A percentile compares a stretch with the other conserved stretches of the same genome.
These are phyloP conservation scores for Barnettozyma sp. DNA, from an alignment of 805 yeast species.

Conservation along the genomic window DNA sequence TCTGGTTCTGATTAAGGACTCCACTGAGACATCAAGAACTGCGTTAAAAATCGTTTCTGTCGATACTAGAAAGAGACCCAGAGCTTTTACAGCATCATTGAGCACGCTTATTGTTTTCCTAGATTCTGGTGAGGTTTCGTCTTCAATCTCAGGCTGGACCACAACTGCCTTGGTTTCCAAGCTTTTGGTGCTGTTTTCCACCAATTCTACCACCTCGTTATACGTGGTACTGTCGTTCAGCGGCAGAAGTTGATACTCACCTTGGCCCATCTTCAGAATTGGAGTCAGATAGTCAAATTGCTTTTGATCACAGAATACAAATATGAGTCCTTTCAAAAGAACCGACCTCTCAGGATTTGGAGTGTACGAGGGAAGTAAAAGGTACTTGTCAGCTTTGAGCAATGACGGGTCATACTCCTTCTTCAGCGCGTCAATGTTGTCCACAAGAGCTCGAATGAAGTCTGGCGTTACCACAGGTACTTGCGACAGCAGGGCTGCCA, in stretches of 20 bases:
- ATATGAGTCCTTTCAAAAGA: constrained; percentile 20
- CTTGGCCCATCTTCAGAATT: constrained; percentile 14
- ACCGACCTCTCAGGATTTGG: constrained; percentile 21
- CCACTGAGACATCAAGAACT: constrained; percentile 16
- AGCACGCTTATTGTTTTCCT: constrained; percentile 4
- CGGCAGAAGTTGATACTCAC: neutral
- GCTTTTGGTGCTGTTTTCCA: neutral
- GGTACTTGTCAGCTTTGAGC: constrained; percentile 23
- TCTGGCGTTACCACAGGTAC: constrained; percentile 26
- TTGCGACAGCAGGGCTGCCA: constrained; percentile 27
- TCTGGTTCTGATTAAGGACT: constrained; percentile 11
- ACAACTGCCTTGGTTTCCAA: constrained; percentile 5
- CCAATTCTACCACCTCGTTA: neutral
- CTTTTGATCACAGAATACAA: constrained; percentile 22
- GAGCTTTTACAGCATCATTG: constrained; percentile 15
- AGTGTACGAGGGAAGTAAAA: constrained; percentile 20
- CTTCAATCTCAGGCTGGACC: constrained; percentile 14
- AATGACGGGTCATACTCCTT: constrained; percentile 17
- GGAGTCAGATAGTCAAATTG: constrained; percentile 21
- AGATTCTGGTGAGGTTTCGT: constrained; percentile 1
- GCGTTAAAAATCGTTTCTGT: constrained; percentile 26
- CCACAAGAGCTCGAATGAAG: constrained; percentile 18
- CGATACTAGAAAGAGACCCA: constrained; percentile 19
- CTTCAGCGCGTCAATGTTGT: constrained; percentile 11
- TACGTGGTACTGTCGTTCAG: neutral